Base-by-base conservation (phyloP, 352 stramenopile genomes). In the Peronosclerospora sorghi region DNA sequence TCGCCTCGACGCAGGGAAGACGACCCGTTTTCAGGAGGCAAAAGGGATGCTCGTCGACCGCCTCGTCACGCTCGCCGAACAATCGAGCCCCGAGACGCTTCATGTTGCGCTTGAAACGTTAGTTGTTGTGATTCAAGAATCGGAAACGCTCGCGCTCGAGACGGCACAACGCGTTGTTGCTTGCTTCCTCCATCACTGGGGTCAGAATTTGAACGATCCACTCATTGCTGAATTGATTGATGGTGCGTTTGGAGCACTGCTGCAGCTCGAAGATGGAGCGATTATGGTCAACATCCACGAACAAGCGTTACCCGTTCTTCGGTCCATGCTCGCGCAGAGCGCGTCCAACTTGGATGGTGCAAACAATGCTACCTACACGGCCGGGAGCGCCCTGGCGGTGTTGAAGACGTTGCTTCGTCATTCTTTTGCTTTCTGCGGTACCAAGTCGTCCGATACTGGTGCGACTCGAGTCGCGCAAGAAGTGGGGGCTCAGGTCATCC, bases 81-180 rank as follows among this genome's bases (percentile, higher is more conserved):
- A 70, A 13, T 66, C 78, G 17, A 80, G 68, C 5, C 59, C 70
- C 2, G 78, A 90, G 47, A 88, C 74, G 17, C 58, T 90, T 4
- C 78, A 90, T 37, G 85, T 87, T 38, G 71, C 76, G 20, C 56
- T 87, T 0, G 78, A 87, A 47, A 88, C 78, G 5, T 41, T 89
- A 14, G 73, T 89, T 2, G 71, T 84, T 1, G 64, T 86, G 20
- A 55, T 86, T 12, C 74, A 86, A 41, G 74, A 86, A 44, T 60
- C 67, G 0, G 54, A 66, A 12, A 38, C 36, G 5, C 32, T 83
- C 15, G 42, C 48, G 9, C 35, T 72, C 8, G 62, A 71, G 13
- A 63, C 63, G 5, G 59, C 73, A 2, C 62, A 71, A 34, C 61
- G 48, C 12, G 69, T 73, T 14, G 62, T 84, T 23, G 43, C 48